A percentile compares a stretch with the other conserved stretches of the same genome.
These are phyloP conservation scores for Alternaria atra DNA, from an alignment of 2,329 filamentous ascomycete genomes.

Conservation along the genomic window DNA sequence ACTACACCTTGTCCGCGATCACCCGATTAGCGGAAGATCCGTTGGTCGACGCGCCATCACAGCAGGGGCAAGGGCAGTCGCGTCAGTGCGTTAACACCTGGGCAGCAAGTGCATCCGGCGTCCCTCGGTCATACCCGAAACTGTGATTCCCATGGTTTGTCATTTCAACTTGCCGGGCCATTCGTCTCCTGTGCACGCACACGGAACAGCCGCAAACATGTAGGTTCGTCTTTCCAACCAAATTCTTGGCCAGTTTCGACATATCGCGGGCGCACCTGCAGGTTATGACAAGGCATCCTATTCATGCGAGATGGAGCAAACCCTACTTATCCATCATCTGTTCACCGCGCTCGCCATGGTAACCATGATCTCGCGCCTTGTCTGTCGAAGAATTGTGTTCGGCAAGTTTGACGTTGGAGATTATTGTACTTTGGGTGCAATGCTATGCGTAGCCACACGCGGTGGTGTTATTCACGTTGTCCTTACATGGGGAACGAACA, in stretches of 20 bases:
- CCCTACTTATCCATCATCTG: neutral
- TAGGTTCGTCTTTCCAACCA: neutral
- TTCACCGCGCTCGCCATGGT: neutral
- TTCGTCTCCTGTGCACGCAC: neutral
- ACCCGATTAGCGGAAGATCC: neutral
- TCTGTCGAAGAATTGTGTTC: neutral
- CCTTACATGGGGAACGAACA: neutral
- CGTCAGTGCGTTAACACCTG: neutral
- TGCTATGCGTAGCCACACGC: neutral
- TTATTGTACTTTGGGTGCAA: neutral
- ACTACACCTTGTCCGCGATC: neutral
- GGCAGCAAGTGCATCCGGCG: neutral
- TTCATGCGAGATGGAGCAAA: neutral
- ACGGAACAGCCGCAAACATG: neutral
- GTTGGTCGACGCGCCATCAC: neutral
- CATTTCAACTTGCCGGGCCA: neutral
- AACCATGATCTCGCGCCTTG: neutral
- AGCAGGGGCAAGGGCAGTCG: neutral
- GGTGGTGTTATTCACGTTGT: neutral
- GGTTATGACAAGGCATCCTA: neutral
- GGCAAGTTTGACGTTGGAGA: neutral
- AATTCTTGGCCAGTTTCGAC: neutral
- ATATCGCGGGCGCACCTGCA: neutral
- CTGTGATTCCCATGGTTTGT: neutral
- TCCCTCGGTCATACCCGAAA: neutral